A percentile compares a stretch with the other conserved stretches of the same genome.
Conservation (phyloP, 2,329 filamentous ascomycete genomes). For the Grosmannia penicillata region DNA sequence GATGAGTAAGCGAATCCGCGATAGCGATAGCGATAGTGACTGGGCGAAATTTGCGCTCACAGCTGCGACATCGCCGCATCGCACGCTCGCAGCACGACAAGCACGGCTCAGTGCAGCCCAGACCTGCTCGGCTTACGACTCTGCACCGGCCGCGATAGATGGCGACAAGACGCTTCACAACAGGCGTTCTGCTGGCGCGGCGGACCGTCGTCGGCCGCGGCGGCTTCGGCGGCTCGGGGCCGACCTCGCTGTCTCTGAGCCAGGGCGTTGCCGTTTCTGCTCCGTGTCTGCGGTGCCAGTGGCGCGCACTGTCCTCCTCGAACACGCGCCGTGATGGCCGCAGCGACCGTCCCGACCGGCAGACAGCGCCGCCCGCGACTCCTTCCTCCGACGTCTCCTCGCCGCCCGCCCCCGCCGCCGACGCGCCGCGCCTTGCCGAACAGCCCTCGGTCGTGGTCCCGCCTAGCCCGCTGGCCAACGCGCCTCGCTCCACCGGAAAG, state of each 20-base stretch:
- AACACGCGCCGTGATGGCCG: slow-evolving; percentile 9
- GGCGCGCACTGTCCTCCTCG: slow-evolving; percentile 15
- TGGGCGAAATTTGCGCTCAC: too few species aligned
- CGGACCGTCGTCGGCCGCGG: too few species aligned
- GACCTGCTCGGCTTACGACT: too few species aligned
- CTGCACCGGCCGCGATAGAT: too few species aligned
- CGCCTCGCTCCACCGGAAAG: slow-evolving; percentile 45
- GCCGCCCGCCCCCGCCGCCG: slow-evolving; percentile 2
- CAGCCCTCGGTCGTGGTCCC: not conserved
- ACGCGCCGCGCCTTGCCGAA: too few species aligned
- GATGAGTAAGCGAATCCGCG: not conserved
- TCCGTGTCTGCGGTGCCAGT: slow-evolving; percentile 35
- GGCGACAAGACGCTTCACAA: too few species aligned
- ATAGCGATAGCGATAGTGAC: too few species aligned
- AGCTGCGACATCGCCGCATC: too few species aligned
- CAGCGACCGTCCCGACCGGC: slow-evolving; percentile 13
- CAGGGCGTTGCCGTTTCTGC: not conserved
- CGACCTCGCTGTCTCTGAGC: not conserved
- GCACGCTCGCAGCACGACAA: too few species aligned
- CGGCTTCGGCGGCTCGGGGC: too few species aligned
- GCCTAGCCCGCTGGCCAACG: slow-evolving; percentile 31
- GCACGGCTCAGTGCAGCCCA: too few species aligned
- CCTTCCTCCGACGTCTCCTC: slow-evolving; percentile 4
- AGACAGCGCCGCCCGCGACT: slow-evolving; percentile 12
- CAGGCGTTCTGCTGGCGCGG: too few species aligned